Evolutionary conservation across 371 early-diverging fungal species (phyloP).

Genomic region (Rhizopus stolonifer): DNA sequence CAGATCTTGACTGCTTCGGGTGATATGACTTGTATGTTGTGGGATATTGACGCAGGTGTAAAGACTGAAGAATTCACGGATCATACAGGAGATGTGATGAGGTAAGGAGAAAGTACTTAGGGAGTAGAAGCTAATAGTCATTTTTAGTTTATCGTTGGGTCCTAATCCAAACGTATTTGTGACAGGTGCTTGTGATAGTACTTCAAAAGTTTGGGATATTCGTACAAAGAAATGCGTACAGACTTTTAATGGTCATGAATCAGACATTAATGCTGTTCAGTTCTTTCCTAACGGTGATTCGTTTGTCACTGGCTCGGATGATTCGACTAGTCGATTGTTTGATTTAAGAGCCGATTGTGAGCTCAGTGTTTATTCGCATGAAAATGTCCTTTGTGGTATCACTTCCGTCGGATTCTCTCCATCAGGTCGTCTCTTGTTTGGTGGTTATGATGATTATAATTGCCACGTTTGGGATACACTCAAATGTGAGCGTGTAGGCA

Average conservation of each 20-base stretch:
- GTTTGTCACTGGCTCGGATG: conserved; percentile 96
- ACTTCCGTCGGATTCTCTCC: conserved; percentile 95
- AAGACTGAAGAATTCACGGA: conserved; percentile 94
- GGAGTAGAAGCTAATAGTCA: too few relatives aligned
- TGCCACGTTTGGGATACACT: conserved; percentile 98
- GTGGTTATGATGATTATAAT: conserved; percentile 98
- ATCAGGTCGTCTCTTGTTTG: conserved; percentile 94
- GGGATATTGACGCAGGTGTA: conserved; percentile 97
- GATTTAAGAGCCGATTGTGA: conserved; percentile 97
- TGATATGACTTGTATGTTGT: conserved; percentile 98
- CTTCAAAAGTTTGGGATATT: conserved; percentile 98
- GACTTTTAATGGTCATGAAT: conserved; percentile 96
- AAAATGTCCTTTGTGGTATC: conserved; percentile 94
- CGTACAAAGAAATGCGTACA: conserved; percentile 94
- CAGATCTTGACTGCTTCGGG: conserved; percentile 95
- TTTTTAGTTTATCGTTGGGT: conserved; percentile 80
- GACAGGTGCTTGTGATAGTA: conserved; percentile 97
- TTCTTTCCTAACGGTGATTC: conserved; percentile 98
- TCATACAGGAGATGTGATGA: conserved; percentile 99
- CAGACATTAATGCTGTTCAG: conserved; percentile 97
- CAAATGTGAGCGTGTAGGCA: conserved; percentile 92
- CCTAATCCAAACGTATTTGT: conserved; percentile 96
- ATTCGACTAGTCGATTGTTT: conserved; percentile 96
- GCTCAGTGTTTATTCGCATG: conserved; percentile 93
- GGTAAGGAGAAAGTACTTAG: too few relatives aligned